Evolutionary conservation across 805 yeast genomes (phyloP).

Genomic region (Candida silvicultrix): DNA sequence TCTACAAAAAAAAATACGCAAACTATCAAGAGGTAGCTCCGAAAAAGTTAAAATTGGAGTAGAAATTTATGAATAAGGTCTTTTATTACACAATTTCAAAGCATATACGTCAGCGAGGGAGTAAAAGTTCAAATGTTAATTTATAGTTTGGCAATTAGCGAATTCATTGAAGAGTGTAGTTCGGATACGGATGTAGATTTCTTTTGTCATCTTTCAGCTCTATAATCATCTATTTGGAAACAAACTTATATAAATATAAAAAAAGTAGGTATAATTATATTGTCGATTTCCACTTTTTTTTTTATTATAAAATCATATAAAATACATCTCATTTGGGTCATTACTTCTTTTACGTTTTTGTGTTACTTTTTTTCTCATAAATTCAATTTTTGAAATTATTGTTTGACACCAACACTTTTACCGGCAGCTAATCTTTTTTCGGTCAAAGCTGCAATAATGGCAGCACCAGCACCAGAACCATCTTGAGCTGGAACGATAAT

Average conservation of each 20-base stretch:
- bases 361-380: background rate
- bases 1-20: constrained; percentile 54
- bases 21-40: constrained; percentile 41
- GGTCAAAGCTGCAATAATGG: constrained; percentile 93
- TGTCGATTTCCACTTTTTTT: background rate
- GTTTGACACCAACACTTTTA: constrained; percentile 51
- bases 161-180: too few relatives aligned
- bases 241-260: background rate
- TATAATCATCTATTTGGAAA: background rate
- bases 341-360: background rate
- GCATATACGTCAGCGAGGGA: too few relatives aligned
- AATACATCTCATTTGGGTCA: background rate
- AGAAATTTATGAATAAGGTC: constrained; percentile 31
- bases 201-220: background rate
- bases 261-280: background rate
- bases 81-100: too few relatives aligned
- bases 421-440: constrained; percentile 70
- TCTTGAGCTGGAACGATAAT: constrained; percentile 90
- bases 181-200: too few relatives aligned
- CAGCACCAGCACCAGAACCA: constrained; percentile 99
- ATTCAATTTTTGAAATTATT: constrained; percentile 1
- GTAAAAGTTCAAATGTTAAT: too few relatives aligned
- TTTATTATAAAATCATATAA: background rate
- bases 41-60: constrained; percentile 49
- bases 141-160: too few relatives aligned